Conservation (phyloP, 2,329 filamentous ascomycete species). For the Erysiphe pulchra region DNA sequence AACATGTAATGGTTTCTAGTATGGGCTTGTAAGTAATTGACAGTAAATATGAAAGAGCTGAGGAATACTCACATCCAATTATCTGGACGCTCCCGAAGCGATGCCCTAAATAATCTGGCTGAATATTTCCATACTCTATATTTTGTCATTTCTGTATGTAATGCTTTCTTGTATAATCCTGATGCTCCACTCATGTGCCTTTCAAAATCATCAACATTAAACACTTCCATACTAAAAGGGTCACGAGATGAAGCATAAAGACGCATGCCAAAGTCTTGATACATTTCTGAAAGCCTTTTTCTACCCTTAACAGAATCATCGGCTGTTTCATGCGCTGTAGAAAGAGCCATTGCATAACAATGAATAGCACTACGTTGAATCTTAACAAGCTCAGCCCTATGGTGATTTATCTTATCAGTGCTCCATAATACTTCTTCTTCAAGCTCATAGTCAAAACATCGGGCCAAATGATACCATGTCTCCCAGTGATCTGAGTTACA, state of each 20-base stretch:
- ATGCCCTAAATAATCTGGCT: conserved; percentile 30
- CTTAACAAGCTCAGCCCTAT: conserved; percentile 13
- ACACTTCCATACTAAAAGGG: conserved; percentile 41
- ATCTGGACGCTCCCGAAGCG: conserved; percentile 29
- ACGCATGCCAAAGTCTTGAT: conserved; percentile 40
- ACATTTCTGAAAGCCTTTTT: conserved; percentile 35
- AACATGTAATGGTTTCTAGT: conserved; percentile 37
- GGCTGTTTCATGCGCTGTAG: conserved; percentile 29
- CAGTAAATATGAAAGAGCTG: neutral
- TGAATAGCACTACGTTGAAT: conserved; percentile 15
- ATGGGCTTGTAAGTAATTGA: conserved; percentile 7
- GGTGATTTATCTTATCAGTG: conserved; percentile 17
- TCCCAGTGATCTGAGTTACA: conserved; percentile 16
- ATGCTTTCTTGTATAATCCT: conserved; percentile 28
- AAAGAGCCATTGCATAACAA: conserved; percentile 36
- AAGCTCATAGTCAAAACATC: conserved; percentile 16
- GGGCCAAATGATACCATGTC: conserved; percentile 17
- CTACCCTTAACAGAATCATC: conserved; percentile 26
- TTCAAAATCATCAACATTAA: conserved; percentile 32
- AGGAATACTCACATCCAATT: conserved; percentile 29
- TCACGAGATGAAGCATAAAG: conserved; percentile 43
- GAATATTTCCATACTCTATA: conserved; percentile 42
- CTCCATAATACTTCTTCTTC: conserved; percentile 18
- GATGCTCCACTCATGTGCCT: conserved; percentile 30
- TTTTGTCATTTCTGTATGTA: conserved; percentile 29